Conservation (phyloP, 75 land plant genomes). For the Pseudotsuga menziesii region DNA sequence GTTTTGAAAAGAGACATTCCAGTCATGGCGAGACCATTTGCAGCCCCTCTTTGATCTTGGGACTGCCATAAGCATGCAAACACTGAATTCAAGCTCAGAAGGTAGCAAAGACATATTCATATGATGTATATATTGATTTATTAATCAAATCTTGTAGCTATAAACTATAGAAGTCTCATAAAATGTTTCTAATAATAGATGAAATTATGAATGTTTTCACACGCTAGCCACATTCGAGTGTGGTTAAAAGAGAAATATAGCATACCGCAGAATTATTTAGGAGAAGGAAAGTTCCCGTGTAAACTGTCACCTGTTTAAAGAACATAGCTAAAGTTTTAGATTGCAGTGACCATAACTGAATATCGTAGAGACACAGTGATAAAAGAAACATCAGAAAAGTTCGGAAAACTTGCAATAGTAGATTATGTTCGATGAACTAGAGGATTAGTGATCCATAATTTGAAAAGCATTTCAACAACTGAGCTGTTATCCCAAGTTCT, state of each 20-base stretch:
- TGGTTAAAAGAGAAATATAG: background rate
- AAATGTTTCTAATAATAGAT: background rate
- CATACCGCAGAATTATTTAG: slow-evolving; percentile 79
- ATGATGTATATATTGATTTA: background rate
- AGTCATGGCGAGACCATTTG: slow-evolving; percentile 74
- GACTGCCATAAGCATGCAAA: slow-evolving; percentile 31
- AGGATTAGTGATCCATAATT: too few species aligned
- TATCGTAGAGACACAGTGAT: too few species aligned
- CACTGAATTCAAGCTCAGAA: background rate
- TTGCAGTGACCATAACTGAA: too few species aligned
- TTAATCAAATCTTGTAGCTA: background rate
- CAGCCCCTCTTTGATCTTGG: slow-evolving; percentile 81
- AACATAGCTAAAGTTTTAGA: too few species aligned
- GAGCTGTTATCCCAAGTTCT: too few species aligned
- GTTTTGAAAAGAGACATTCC: slow-evolving; percentile 68
- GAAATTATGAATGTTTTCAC: background rate
- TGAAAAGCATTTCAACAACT: too few species aligned
- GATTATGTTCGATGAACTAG: too few species aligned
- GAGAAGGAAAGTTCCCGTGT: slow-evolving; percentile 58
- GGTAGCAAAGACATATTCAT: background rate
- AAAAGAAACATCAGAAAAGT: too few species aligned
- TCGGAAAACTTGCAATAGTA: too few species aligned
- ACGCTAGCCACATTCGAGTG: background rate
- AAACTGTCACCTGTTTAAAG: slow-evolving; percentile 32
- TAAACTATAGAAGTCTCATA: background rate